A percentile compares a stretch with the other conserved stretches of the same genome.
These are phyloP conservation scores for Chlamydomonas eustigma DNA, from an alignment of 139 green algal species.

Conservation along the genomic window DNA sequence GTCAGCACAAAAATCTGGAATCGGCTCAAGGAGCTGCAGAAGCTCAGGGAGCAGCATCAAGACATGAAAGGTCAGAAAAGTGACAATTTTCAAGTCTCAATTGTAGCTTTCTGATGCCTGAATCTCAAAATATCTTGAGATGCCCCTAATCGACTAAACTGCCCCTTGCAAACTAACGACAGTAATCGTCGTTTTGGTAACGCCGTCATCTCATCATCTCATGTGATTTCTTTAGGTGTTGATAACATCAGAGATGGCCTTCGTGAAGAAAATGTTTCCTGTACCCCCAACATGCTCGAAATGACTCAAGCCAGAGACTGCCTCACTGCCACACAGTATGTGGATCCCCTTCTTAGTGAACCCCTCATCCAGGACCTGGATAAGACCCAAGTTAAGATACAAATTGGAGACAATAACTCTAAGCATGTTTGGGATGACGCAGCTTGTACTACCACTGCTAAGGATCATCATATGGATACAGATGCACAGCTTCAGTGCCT, in stretches of 20 bases:
- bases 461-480: too few species aligned
- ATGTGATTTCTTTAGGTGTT: neutral
- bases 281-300: neutral
- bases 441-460: too few species aligned
- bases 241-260: neutral
- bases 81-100: neutral
- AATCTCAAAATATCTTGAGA: neutral
- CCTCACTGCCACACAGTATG: too few species aligned
- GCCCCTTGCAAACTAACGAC: neutral
- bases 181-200: neutral
- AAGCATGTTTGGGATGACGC: too few species aligned
- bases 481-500: too few species aligned
- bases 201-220: neutral
- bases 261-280: neutral
- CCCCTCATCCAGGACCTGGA: too few species aligned
- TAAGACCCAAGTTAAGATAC: too few species aligned
- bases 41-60: neutral
- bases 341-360: too few species aligned
- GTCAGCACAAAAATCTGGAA: neutral
- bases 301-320: neutral
- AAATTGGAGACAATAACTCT: too few species aligned
- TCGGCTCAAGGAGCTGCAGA: neutral
- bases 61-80: neutral
- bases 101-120: neutral
- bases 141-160: neutral